Conservation (phyloP, 371 early-diverging fungal species). For the Circinella umbellata region DNA sequence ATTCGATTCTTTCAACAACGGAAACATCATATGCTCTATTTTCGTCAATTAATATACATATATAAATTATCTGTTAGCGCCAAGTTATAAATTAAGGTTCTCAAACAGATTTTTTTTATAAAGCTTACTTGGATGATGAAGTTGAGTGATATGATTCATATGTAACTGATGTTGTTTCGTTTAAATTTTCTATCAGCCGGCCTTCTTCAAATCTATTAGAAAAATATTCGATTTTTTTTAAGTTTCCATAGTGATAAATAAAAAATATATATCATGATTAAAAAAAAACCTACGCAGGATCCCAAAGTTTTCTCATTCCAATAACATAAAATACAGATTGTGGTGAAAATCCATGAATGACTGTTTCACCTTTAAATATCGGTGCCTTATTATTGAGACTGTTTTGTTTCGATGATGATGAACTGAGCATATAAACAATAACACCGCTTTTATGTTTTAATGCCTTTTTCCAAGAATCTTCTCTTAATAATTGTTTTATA, state of each 20-base stretch:
- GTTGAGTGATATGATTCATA: slow-evolving; percentile 57
- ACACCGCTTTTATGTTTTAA: slow-evolving; percentile 70
- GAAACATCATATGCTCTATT: slow-evolving; percentile 63
- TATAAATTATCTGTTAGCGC: no score
- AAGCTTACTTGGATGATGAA: slow-evolving; percentile 41
- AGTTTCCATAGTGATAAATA: background rate
- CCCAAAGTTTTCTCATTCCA: slow-evolving; percentile 72
- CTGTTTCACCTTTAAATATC: slow-evolving; percentile 64
- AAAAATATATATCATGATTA: no score
- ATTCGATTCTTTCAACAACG: slow-evolving; percentile 68
- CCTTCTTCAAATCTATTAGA: slow-evolving; percentile 58
- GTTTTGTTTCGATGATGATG: slow-evolving; percentile 15
- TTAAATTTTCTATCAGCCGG: slow-evolving; percentile 54
- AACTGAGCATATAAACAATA: slow-evolving; percentile 54
- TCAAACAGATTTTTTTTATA: background rate
- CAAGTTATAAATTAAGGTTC: no score
- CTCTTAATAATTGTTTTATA: slow-evolving; percentile 32
- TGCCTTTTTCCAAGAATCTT: slow-evolving; percentile 67
- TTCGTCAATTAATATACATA: no score
- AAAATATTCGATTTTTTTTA: background rate
- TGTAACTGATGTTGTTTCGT: slow-evolving; percentile 58
- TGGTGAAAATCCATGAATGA: slow-evolving; percentile 68
- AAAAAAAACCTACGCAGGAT: slow-evolving; percentile 43
- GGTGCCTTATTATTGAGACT: slow-evolving; percentile 50
- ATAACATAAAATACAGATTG: slow-evolving; percentile 72